These are phyloP conservation scores for Apophysomyces elegans DNA, from an alignment of 371 early-diverging fungal species.

Conservation along the genomic window DNA sequence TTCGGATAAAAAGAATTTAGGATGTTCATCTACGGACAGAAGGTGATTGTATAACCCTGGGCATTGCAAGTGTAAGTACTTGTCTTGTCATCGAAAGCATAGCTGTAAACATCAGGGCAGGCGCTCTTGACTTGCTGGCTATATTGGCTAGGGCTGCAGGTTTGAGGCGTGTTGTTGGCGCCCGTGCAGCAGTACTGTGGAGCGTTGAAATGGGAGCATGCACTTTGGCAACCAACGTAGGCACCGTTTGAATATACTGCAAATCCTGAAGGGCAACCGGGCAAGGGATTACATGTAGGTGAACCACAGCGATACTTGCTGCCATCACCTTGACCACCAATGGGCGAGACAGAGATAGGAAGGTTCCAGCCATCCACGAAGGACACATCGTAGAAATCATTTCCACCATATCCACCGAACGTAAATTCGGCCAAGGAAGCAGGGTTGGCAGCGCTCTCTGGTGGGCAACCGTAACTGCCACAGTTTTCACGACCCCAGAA, in stretches of 20 bases:
- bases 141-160: slow-evolving; percentile 30
- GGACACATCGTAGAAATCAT: slow-evolving; percentile 49
- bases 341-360: slow-evolving; percentile 34
- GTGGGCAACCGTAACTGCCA: slow-evolving; percentile 20
- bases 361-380: slow-evolving; percentile 55
- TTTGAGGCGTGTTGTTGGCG: slow-evolving; percentile 26
- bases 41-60: slow-evolving; percentile 19
- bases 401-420: slow-evolving; percentile 24
- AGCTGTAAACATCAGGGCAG: slow-evolving; percentile 50
- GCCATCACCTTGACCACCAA: slow-evolving; percentile 12
- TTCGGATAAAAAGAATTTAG: neutral
- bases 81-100: slow-evolving; percentile 22
- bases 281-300: slow-evolving; percentile 30
- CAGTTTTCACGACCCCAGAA: slow-evolving; percentile 42
- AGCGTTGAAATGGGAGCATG: slow-evolving; percentile 32
- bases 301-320: slow-evolving; percentile 42
- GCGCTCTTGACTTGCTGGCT: slow-evolving; percentile 29
- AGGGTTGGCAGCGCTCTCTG: slow-evolving; percentile 35
- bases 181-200: slow-evolving; percentile 42
- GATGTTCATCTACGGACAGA: slow-evolving; percentile 17
- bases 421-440: slow-evolving; percentile 49
- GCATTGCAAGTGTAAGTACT: slow-evolving; percentile 24
- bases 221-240: slow-evolving; percentile 38
- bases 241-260: slow-evolving; percentile 37
- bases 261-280: slow-evolving; percentile 35